These are phyloP conservation scores for Rhododendron kiyosumense DNA, from an alignment of 148 eudicot species.

Conservation along the genomic window DNA sequence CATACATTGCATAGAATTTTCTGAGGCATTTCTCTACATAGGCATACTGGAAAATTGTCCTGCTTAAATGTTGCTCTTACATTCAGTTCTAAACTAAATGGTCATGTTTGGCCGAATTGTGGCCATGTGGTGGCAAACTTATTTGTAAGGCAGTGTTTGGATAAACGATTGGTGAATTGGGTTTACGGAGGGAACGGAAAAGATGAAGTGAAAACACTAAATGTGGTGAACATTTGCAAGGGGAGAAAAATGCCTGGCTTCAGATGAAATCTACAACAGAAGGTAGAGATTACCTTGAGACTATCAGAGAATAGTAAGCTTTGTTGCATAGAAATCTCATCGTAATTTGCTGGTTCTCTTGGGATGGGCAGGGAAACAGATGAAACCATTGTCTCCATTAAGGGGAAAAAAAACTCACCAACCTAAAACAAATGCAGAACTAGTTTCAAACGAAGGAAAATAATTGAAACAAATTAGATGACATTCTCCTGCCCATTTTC, in stretches of 20 bases:
- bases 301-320: conserved; percentile 83
- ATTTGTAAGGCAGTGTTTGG: neutral
- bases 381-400: conserved; percentile 58
- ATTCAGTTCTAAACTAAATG: neutral
- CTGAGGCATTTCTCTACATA: neutral
- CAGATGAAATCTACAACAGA: neutral
- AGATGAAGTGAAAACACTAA: neutral
- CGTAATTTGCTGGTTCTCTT: conserved; percentile 54
- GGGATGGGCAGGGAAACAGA: conserved; percentile 38
- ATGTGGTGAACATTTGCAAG: neutral
- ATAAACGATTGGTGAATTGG: neutral
- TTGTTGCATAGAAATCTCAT: conserved; percentile 82
- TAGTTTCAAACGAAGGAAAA: conserved; percentile 1
- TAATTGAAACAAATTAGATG: neutral
- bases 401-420: conserved; percentile 15
- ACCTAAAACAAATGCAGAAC: conserved; percentile 3
- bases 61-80: neutral
- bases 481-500: neutral
- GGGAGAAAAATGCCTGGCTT: neutral
- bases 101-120: neutral
- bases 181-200: neutral
- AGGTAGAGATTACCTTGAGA: conserved; percentile 56
- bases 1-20: neutral
- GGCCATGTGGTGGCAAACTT: neutral
- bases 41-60: neutral